Evolutionary conservation across 2,329 filamentous ascomycete species (phyloP).

Genomic region (Beauveria brongniartii): DNA sequence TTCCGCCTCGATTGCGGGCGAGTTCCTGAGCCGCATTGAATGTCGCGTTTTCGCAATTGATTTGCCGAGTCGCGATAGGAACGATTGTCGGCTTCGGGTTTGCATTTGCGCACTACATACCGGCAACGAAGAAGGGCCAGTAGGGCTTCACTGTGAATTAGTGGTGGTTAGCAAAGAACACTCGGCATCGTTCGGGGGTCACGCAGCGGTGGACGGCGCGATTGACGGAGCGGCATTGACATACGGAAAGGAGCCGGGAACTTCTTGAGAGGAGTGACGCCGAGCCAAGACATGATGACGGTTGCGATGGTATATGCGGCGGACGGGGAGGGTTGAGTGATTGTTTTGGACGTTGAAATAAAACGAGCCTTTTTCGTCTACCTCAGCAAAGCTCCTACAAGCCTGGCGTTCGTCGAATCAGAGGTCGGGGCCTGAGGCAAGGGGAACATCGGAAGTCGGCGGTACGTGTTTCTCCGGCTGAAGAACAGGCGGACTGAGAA

Average conservation of each 20-base stretch:
- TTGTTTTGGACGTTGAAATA: conserved; percentile 13
- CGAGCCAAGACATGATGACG: conserved; percentile 67
- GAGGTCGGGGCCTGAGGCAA: conserved; percentile 8
- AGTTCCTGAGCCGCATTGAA: background rate
- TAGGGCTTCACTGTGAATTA: conserved; percentile 67
- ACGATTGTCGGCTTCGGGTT: conserved; percentile 7
- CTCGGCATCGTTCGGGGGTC: conserved; percentile 5
- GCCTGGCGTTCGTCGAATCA: conserved; percentile 7
- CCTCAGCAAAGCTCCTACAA: conserved; percentile 7
- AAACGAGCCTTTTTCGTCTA: conserved; percentile 12
- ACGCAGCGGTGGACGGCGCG: background rate
- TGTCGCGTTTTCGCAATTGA: background rate
- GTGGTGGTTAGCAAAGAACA: conserved; percentile 14
- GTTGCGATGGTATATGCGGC: conserved; percentile 29
- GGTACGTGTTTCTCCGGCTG: conserved; percentile 1
- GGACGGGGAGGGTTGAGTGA: conserved; percentile 27
- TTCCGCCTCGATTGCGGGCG: background rate
- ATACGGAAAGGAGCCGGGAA: conserved; percentile 71
- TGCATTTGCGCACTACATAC: conserved; percentile 49
- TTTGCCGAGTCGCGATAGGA: background rate
- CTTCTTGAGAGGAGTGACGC: conserved; percentile 61
- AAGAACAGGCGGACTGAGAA: background rate
- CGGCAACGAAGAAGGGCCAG: conserved; percentile 88
- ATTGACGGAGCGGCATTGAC: conserved; percentile 35
- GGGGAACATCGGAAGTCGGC: conserved; percentile 5